Evolutionary conservation across 2,329 filamentous ascomycete species (phyloP).

Genomic region (Diaporthe eres): DNA sequence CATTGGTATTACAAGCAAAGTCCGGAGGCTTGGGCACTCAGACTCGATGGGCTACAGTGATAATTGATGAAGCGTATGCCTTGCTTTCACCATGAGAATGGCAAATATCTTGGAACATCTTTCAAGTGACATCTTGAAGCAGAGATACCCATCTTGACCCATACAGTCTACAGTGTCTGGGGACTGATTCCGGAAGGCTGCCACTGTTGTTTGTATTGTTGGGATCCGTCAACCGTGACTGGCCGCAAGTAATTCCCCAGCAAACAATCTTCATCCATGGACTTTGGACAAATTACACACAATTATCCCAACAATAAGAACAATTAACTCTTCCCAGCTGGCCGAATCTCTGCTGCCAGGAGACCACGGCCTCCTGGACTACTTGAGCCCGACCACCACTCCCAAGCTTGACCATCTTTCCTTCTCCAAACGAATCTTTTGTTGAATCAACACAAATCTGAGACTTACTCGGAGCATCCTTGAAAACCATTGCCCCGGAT

Average conservation of each 20-base stretch:
- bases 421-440: background rate
- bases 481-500: background rate
- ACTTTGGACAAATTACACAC: background rate
- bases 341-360: background rate
- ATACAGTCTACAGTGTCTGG: background rate
- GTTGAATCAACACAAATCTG: background rate
- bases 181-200: background rate
- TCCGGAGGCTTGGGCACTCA: fast-evolving
- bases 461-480: background rate
- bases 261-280: background rate
- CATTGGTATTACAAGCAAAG: background rate
- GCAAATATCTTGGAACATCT: background rate
- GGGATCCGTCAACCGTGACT: background rate
- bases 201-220: background rate
- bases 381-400: background rate
- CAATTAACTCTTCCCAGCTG: background rate
- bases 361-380: background rate
- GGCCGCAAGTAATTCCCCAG: background rate
- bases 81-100: background rate
- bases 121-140: background rate
- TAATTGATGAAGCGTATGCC: background rate
- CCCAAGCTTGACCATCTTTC: background rate
- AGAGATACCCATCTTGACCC: no score
- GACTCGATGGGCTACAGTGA: background rate
- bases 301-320: background rate